Evolutionary conservation across 768 basidiomycete species (phyloP), one percentile per base, ranked within the genome.

Genomic region (Boletus rufocinnamomeus): DNA sequence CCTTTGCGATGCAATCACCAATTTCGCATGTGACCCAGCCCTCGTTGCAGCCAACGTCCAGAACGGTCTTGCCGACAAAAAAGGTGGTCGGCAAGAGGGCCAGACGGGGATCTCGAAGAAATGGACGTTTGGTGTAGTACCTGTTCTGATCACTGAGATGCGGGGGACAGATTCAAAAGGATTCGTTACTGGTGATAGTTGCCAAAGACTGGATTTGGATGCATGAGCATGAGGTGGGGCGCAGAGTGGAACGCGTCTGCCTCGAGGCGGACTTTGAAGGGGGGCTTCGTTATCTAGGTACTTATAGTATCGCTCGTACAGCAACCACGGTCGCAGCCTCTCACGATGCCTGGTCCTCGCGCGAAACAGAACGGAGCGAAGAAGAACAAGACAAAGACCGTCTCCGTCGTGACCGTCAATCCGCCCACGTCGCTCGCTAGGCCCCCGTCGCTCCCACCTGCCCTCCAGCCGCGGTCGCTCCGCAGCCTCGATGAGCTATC

Each of bases 1-100:
- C 19, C 11, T 35, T 7, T 9, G 11, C 17, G 37, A 51, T 13
- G 27, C 14, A 10, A 13, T 4, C 19, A 62, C 93, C 93, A n/a
- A 95, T 84, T 69, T 95, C 91, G 68, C 88, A 88, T 1, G 90
- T 88, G 37, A 95, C 86, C 80, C 82, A 84, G 9, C 93, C 93
- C 66, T 91, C 87, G 69, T 95, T 96, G 69, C 91, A 92, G 1
- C 93, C 93, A 0, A 95, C 74, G 72, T 96, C 93, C 13, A 96
- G 79, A 3, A 95, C 87, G 48, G 77, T 75, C 57, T 83, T 82
- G 16, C 72, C 80, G 4, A 58, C 28, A 63, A 94, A 86, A 35
- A 88, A 74, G 2, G 71, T 63, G 4, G 71, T 41, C 0, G 86
- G 86, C 2, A 96, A 74, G 19, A 87, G 73, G 1, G 80, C 76